A percentile compares a stretch with the other conserved stretches of the same genome.
Evolutionary conservation across 148 eudicot genomes (phyloP).

Genomic region (Fagopyrum homotropicum): DNA sequence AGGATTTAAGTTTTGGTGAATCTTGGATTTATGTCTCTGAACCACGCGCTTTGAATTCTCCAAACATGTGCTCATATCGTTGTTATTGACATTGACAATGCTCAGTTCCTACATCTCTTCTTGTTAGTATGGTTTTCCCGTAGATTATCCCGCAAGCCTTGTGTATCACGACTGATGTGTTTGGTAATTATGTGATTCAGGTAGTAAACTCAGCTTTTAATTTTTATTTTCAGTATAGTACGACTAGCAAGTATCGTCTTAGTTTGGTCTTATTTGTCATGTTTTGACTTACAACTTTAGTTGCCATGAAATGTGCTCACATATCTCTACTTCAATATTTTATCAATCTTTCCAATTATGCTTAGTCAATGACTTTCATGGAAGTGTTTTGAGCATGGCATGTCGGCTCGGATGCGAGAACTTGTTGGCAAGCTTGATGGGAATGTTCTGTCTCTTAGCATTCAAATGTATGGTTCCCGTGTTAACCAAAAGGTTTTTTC

Average conservation of each 20-base stretch:
- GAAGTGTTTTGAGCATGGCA: conserved; percentile 98
- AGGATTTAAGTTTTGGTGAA: no score
- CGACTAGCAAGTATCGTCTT: neutral
- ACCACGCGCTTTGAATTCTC: no score
- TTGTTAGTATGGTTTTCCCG: conserved; percentile 84
- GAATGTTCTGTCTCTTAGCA: conserved; percentile 82
- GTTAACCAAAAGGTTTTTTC: conserved; percentile 89
- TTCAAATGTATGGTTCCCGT: conserved; percentile 99
- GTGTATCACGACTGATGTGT: conserved; percentile 81
- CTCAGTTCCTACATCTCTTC: no score
- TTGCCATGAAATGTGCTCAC: neutral
- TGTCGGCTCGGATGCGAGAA: conserved; percentile 78
- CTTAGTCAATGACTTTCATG: neutral
- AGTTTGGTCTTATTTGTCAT: neutral
- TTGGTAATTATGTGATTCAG: conserved; percentile 91
- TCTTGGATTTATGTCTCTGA: no score
- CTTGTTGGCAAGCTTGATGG: conserved; percentile 77
- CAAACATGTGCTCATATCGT: no score
- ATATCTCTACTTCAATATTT: neutral
- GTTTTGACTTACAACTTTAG: neutral
- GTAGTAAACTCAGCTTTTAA: conserved; percentile 42
- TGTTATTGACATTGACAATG: no score
- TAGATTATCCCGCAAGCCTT: conserved; percentile 87
- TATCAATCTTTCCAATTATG: neutral
- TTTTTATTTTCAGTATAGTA: neutral